Evolutionary conservation across 2,329 filamentous ascomycete genomes (phyloP).

Genomic region (Talaromyces verruculosus): DNA sequence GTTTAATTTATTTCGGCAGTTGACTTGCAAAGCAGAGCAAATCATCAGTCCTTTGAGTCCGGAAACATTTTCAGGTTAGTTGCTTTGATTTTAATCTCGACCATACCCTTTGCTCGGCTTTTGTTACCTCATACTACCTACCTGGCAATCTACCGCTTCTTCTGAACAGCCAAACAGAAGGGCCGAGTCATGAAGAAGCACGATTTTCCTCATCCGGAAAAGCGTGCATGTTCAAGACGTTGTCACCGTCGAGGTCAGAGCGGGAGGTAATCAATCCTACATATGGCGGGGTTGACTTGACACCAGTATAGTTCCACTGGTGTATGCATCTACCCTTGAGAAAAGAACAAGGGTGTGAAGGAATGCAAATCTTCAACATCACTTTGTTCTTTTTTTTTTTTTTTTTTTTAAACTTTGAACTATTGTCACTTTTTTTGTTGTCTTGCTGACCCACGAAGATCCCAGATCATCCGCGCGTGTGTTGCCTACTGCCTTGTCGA

Average conservation of each 20-base stretch:
- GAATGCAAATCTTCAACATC: not conserved
- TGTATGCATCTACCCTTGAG: constrained; percentile 1
- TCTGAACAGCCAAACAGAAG: not conserved
- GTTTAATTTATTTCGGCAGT: not conserved
- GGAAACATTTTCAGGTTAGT: not conserved
- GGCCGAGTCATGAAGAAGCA: constrained; percentile 9
- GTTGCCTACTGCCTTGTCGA: not conserved
- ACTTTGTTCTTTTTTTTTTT: not conserved
- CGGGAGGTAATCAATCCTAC: not conserved
- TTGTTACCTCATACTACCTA: not conserved
- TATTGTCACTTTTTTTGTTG: not conserved
- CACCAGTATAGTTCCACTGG: not conserved
- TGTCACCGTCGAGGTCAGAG: constrained; percentile 13
- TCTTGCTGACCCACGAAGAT: not conserved
- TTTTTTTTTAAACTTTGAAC: not conserved
- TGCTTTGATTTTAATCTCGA: not conserved
- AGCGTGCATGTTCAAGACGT: constrained; percentile 9
- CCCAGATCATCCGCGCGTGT: constrained; percentile 9
- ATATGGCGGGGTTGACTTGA: not conserved
- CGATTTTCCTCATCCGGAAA: constrained; percentile 10
- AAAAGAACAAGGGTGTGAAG: not conserved
- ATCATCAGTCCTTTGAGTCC: not conserved
- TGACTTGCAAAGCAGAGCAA: not conserved
- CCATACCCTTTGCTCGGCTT: not conserved
- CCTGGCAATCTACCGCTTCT: not conserved